Base-by-base conservation (phyloP, 495 filamentous ascomycete species). In the Penicillium lividum region DNA sequence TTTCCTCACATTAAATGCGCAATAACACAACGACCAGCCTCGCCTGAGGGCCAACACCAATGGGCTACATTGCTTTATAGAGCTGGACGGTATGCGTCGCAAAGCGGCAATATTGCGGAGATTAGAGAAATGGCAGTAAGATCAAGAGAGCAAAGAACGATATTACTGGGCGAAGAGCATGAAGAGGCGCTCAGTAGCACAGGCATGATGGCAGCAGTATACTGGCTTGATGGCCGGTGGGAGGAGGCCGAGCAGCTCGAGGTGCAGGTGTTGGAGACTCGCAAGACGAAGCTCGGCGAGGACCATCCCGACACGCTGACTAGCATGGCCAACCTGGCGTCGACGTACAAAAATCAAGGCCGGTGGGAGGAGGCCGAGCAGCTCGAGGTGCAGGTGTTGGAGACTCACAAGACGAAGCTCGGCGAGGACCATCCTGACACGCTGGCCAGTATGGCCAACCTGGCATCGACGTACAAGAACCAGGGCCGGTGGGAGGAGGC, bases 321-420 rank as follows among this genome's bases (percentile, higher is more conserved):
- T 2, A 47, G n/a, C 15, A 47, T 18, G 5, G n/a, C 44, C 18
- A 47, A 47, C 11, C 18, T 47, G 18, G 44, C 18, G 15, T 2
- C 18, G n/a, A 47, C 18, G 44, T 47, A 25, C 27, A 6, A 13
- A 47, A 47, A 25, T 5, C 44, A 47, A 18, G 44, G 44, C n/a
- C 44, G n/a, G 13, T 47, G 44, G 44, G 6, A 47, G 18, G n/a
- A 47, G 44, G 44, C 44, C 18, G 44, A 47, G 44, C 6, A 47
- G 44, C 44, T 47, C 44, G 3, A 25, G 16, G 18, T 28, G 44
- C 44, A 27, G 18, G n/a, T 47, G n/a, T 2, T 47, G 15, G 7
- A 47, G 18, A 47, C 44, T 22, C 5, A 7, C 5, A 47, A 47
- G 44, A 18, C 18, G 6, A 18, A 25, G 44, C 44, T 47, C 18